Percentiles rank a stretch among this genome's conserved stretches.
Conservation (phyloP, 2,329 filamentous ascomycete genomes). For the Sordariomycetes sp. region DNA sequence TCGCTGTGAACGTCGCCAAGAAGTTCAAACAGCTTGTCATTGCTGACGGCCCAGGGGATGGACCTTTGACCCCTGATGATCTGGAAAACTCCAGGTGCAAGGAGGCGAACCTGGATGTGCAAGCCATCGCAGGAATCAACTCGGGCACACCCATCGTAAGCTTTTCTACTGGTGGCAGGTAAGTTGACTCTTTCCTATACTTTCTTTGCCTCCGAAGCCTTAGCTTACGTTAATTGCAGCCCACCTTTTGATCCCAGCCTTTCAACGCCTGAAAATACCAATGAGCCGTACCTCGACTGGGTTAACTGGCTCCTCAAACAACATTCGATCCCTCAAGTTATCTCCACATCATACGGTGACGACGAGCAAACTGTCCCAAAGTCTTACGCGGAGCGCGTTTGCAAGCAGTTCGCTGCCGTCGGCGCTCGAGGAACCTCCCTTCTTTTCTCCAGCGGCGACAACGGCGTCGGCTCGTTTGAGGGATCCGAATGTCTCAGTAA, state of each 20-base stretch:
- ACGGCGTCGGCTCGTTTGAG: conserved; percentile 11
- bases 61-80: background rate
- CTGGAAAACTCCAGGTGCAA: background rate
- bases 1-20: conserved; percentile 2
- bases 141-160: conserved; percentile 1
- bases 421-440: conserved; percentile 19
- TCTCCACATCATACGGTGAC: conserved; percentile 24
- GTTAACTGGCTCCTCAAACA: conserved; percentile 30
- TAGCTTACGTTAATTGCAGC: background rate
- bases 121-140: conserved; percentile 2
- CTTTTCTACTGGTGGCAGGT: conserved; percentile 3
- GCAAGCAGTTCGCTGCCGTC: conserved; percentile 20
- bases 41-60: background rate
- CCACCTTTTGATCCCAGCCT: conserved; percentile 3
- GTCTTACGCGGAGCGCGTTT: conserved; percentile 17
- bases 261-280: conserved; percentile 26
- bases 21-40: conserved; percentile 3
- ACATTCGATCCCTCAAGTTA: conserved; percentile 19
- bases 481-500: conserved; percentile 34
- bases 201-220: background rate
- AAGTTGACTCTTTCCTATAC: background rate
- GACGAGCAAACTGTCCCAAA: conserved; percentile 20
- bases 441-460: conserved; percentile 16
- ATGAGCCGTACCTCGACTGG: conserved; percentile 39
- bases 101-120: conserved; percentile 3